phyloP scores from a whole-genome alignment of 176 grass and related monocot species.

The Secale cereale region DNA sequence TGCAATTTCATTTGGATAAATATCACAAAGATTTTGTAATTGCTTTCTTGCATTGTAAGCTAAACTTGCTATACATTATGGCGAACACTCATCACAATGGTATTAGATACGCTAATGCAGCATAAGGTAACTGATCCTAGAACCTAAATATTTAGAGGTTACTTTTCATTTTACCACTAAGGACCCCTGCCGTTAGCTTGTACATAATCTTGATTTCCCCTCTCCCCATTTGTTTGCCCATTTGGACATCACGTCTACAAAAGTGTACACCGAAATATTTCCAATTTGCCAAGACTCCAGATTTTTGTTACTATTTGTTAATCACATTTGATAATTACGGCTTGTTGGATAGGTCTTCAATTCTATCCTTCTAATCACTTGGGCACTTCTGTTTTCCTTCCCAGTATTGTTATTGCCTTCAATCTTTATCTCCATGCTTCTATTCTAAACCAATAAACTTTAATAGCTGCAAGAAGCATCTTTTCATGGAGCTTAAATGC shows the following conservation, averaged over 20 bases:
- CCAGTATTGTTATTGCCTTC: constrained; percentile 13
- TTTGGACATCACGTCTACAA: neutral
- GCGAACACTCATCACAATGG: neutral
- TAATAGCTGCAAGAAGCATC: constrained; percentile 92
- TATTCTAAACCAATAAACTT: constrained; percentile 22
- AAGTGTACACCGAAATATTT: neutral
- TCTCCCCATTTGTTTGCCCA: neutral
- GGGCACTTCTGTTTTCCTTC: too few species aligned
- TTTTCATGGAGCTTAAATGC: constrained; percentile 87
- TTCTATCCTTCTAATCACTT: neutral
- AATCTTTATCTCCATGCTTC: neutral
- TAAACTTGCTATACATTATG: neutral
- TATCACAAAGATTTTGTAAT: neutral
- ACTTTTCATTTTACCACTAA: neutral
- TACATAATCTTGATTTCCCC: neutral
- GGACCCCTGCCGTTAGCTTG: neutral
- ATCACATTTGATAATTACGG: neutral
- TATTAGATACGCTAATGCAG: constrained; percentile 3
- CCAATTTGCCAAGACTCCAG: neutral
- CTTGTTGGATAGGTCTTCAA: neutral
- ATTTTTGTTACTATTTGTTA: neutral
- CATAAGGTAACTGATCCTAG: neutral
- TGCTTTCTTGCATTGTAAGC: neutral
- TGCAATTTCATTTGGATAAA: neutral
- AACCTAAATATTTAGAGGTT: neutral